These are phyloP conservation scores for Monosporozyma yasuniensis DNA, from an alignment of 805 yeast genomes.

Conservation along the genomic window DNA sequence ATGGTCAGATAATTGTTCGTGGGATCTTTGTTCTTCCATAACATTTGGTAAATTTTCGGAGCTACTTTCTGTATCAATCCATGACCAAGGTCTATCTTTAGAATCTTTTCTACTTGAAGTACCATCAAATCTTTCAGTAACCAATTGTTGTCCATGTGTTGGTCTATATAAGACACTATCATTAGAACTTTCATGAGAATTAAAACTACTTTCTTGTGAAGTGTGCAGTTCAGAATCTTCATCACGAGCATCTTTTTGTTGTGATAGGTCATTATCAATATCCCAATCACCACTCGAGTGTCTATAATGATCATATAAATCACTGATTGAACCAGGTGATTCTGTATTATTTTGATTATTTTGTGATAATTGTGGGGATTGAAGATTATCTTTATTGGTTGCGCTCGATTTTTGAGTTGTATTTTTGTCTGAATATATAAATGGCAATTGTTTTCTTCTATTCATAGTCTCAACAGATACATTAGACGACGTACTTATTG, in stretches of 20 bases:
- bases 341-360: background rate
- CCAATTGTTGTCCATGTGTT: constrained; percentile 3
- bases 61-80: constrained; percentile 5
- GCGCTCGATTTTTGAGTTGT: background rate
- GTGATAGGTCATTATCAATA: constrained; percentile 2
- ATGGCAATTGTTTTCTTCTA: constrained; percentile 1
- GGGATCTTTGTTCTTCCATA: background rate
- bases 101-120: background rate
- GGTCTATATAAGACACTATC: constrained; percentile 12
- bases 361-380: background rate
- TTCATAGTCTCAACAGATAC: background rate
- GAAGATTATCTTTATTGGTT: background rate
- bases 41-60: constrained; percentile 1
- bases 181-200: constrained; percentile 11
- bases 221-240: constrained; percentile 1
- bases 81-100: constrained; percentile 5
- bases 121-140: constrained; percentile 6
- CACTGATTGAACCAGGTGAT: constrained; percentile 14
- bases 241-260: background rate
- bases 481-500: background rate
- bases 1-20: background rate
- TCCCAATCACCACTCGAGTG: constrained; percentile 19
- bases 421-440: background rate
- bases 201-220: constrained; percentile 12
- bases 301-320: constrained; percentile 26